These are phyloP conservation scores for Vanrija sp. DNA, from an alignment of 1,284 basidiomycete genomes.

Conservation along the genomic window DNA sequence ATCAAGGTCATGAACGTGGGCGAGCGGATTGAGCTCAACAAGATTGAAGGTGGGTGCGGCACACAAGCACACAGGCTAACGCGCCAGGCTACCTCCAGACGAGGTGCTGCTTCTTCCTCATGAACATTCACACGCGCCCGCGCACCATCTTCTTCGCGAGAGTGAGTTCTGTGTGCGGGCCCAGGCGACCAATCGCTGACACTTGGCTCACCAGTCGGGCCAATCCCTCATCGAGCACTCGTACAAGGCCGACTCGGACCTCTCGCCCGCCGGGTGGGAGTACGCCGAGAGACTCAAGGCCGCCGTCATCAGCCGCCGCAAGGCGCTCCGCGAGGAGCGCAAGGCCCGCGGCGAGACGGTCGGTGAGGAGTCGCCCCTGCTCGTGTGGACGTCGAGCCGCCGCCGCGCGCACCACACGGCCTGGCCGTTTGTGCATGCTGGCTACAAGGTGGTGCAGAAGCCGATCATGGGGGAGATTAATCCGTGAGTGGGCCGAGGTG, in stretches of 20 bases:
- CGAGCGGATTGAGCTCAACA: constrained; percentile 87
- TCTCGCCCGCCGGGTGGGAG: constrained; percentile 91
- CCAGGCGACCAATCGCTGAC: no score
- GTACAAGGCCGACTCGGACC: constrained; percentile 96
- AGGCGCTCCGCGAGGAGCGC: constrained; percentile 55
- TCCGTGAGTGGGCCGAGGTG: constrained; percentile 52
- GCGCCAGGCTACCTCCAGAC: constrained; percentile 61
- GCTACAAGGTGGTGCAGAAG: constrained; percentile 82
- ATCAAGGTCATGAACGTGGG: constrained; percentile 97
- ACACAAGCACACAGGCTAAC: not conserved
- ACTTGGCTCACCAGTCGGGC: constrained; percentile 77
- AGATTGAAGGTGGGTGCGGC: constrained; percentile 52
- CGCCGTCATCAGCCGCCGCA: constrained; percentile 72
- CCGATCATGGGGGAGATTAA: constrained; percentile 97
- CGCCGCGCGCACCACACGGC: constrained; percentile 90
- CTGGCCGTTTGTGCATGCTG: constrained; percentile 77
- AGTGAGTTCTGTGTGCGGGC: constrained; percentile 52
- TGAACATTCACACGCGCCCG: constrained; percentile 94
- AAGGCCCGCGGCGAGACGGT: constrained; percentile 55
- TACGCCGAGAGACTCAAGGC: constrained; percentile 84
- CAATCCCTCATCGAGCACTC: constrained; percentile 97
- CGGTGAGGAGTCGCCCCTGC: constrained; percentile 63
- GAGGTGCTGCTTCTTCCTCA: constrained; percentile 69
- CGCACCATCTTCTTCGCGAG: constrained; percentile 90
- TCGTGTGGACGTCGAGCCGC: constrained; percentile 95